Conservation (phyloP, 768 basidiomycete genomes). For the Cubamyces sp. region DNA sequence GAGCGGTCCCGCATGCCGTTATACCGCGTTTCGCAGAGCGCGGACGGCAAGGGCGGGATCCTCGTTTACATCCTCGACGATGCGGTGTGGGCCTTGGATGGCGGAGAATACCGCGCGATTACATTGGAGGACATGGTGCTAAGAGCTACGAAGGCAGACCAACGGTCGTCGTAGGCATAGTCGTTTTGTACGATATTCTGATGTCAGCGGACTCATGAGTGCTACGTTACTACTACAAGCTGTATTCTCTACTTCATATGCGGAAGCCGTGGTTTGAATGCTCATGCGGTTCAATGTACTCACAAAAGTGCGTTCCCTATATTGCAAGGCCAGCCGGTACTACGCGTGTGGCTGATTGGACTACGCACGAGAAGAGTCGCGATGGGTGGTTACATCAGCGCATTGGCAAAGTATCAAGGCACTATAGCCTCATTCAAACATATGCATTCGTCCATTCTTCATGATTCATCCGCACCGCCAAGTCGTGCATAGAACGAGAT, state of each 20-base stretch:
- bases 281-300: neutral
- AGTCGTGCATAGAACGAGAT: too few relatives aligned
- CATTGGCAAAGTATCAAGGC: too few relatives aligned
- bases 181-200: neutral
- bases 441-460: too few relatives aligned
- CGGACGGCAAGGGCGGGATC: slow-evolving; percentile 85
- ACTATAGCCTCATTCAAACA: too few relatives aligned
- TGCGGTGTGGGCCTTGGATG: slow-evolving; percentile 85
- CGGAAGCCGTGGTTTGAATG: neutral
- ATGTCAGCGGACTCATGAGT: neutral
- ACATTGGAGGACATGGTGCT: slow-evolving; percentile 88
- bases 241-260: neutral
- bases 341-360: neutral
- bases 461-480: too few relatives aligned
- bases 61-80: slow-evolving; percentile 91
- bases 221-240: neutral
- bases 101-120: slow-evolving; percentile 71
- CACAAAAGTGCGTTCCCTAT: too few relatives aligned
- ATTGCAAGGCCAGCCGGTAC: too few relatives aligned
- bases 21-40: slow-evolving; percentile 77
- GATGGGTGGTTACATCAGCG: too few relatives aligned
- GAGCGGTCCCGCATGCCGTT: slow-evolving; percentile 87
- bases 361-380: too few relatives aligned
- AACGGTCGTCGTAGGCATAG: slow-evolving; percentile 4
- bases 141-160: slow-evolving; percentile 44